A percentile compares a stretch with the other conserved stretches of the same genome.
These are phyloP conservation scores for Solanum etuberosum DNA, from an alignment of 257 asterid genomes.

Conservation along the genomic window DNA sequence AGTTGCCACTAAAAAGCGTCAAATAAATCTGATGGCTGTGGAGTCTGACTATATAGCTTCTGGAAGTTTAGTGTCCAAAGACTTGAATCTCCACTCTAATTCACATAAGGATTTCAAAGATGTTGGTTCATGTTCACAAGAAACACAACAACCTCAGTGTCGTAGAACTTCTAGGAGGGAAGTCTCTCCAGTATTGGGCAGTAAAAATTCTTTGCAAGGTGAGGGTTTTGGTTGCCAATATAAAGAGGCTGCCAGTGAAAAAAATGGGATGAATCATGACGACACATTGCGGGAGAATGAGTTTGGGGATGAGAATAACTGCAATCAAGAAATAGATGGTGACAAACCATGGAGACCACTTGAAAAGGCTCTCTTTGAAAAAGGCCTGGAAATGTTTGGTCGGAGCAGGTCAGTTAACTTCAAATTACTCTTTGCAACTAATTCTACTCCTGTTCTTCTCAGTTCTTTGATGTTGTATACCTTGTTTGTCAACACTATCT, in stretches of 20 bases:
- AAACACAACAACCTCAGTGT: constrained; percentile 37
- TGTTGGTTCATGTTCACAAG: constrained; percentile 22
- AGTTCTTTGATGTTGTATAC: not conserved
- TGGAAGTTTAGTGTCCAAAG: constrained; percentile 34
- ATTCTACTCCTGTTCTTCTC: not conserved
- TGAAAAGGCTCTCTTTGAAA: constrained; percentile 81
- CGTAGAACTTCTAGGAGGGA: constrained; percentile 47
- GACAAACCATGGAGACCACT: constrained; percentile 65
- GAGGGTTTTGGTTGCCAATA: constrained; percentile 42
- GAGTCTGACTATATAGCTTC: constrained; percentile 46
- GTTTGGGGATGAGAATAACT: constrained; percentile 32
- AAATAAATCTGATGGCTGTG: constrained; percentile 40
- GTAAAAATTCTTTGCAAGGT: constrained; percentile 31
- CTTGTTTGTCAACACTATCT: not conserved
- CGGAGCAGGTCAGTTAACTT: constrained; percentile 55
- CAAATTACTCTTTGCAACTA: constrained; percentile 3
- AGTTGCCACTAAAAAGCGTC: constrained; percentile 54
- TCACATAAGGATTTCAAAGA: constrained; percentile 16
- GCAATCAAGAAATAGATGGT: constrained; percentile 34
- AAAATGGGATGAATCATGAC: constrained; percentile 23
- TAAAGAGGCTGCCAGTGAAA: constrained; percentile 32
- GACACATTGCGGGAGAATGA: constrained; percentile 44
- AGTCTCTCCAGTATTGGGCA: constrained; percentile 27
- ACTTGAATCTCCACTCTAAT: constrained; percentile 24
- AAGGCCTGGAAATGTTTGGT: constrained; percentile 86